Base-by-base conservation (phyloP, 331 rosid species). In the Quercus tomentella region DNA sequence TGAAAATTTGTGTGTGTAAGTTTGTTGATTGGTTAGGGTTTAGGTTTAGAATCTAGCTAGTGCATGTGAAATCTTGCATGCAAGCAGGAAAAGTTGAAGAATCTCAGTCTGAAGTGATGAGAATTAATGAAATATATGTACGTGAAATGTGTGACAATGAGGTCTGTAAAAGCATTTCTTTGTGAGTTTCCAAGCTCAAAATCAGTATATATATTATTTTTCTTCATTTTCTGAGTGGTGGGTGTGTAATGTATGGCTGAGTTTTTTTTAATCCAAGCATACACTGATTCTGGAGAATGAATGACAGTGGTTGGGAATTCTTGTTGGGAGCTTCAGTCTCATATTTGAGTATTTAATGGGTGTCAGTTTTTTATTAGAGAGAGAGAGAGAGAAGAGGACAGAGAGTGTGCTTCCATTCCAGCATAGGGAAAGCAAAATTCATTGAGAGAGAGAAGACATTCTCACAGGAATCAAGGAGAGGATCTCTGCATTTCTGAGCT, bases 201-300 rank as follows among this genome's bases (percentile, higher is more conserved):
- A 79, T 77, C 86, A 82, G 87, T 78, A 86, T 84, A 82, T 87
- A 85, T 86, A 57, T 55, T 84, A 68, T 81, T 73, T 75, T 63
- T 14, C 73, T 73, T 25, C n/a, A 35, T 55, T 30, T 26, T 71
- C 56, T 66, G 43, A 71, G 58, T 10, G 20, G 28, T 54, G 43
- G 31, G 17, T 49, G 7, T 35, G 25, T 15, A 18, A 54, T 35
- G 16, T 37, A 70, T 77, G 54, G 49, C 85, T 67, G 72, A 61
- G 56, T 16, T 25, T 51, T 52, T 51, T 52, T 6, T 66, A 28
- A 30, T 30, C 25, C 7, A 21, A 21, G 25, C 33, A 33, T 80
- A 60, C 90, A 82, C 94, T 90, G 91, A 86, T 85, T 88, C 88
- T 83, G 58, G 85, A 85, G 94, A 90, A 76, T 51, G 76, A 76